phyloP scores from a whole-genome alignment of 1,139 yeast species.

The Hyphopichia buzzinii region DNA sequence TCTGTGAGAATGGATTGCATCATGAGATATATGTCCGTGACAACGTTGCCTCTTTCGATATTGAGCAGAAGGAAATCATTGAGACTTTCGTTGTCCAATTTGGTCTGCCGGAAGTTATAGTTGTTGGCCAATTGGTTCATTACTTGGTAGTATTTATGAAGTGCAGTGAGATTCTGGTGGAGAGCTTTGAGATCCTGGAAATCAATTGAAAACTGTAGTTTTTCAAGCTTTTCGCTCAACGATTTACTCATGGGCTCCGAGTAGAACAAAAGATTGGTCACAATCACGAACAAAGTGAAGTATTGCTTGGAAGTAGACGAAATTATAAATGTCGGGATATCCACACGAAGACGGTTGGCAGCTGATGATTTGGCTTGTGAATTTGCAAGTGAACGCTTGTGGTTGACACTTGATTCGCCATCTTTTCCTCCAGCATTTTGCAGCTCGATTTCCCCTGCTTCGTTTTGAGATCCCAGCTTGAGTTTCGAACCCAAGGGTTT shows the following conservation, averaged over 20 bases:
- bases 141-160: slow-evolving; percentile 27
- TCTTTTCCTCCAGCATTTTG: neutral
- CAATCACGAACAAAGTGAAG: slow-evolving; percentile 36
- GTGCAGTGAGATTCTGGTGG: slow-evolving; percentile 22
- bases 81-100: slow-evolving; percentile 33
- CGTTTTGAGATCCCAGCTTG: slow-evolving; percentile 9
- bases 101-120: slow-evolving; percentile 36
- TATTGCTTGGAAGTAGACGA: slow-evolving; percentile 45
- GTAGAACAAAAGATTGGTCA: slow-evolving; percentile 36
- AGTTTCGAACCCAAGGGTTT: slow-evolving; percentile 25
- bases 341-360: slow-evolving; percentile 28
- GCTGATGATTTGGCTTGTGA: neutral
- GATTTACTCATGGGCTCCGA: slow-evolving; percentile 42
- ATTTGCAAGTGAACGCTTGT: too few relatives aligned
- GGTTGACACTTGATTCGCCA: too few relatives aligned
- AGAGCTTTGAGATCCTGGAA: slow-evolving; percentile 38
- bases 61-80: slow-evolving; percentile 34
- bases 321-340: slow-evolving; percentile 40
- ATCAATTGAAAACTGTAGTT: slow-evolving; percentile 42
- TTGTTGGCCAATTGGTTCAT: slow-evolving; percentile 27
- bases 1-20: slow-evolving; percentile 43
- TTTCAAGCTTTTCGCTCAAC: slow-evolving; percentile 35
- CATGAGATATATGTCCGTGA: slow-evolving; percentile 36
- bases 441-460: slow-evolving; percentile 6
- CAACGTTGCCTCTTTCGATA: slow-evolving; percentile 25